Evolutionary conservation across 208 protist genomes (phyloP), one percentile per base, ranked within the genome.

Genomic region (Leishmania turanica): DNA sequence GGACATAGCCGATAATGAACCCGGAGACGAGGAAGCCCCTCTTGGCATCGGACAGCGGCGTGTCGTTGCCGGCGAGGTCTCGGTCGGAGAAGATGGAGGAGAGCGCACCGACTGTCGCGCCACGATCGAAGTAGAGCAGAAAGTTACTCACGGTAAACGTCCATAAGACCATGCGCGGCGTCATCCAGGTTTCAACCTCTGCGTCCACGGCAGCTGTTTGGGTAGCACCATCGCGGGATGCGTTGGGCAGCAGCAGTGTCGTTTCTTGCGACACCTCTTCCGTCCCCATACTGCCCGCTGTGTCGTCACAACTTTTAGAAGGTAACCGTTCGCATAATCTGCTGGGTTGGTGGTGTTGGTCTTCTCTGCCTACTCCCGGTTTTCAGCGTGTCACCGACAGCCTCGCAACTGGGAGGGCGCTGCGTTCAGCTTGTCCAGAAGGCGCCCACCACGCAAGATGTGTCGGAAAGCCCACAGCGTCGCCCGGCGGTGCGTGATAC

Each of bases 1-100:
- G 72, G 79, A 98, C 90, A 78, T 92, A 97, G 51, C 93, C 95
- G 58, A 95, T 89, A 84, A 95, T 97, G 79, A 97, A 98, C 37
- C 83, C 88, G 21, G 92, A 96, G 19, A 92, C 80, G 27, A 97
- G 75, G 13, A 95, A 70, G 9, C 95, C 95, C 37, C 75, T 84
- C 76, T 88, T 68, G 1, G 90, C 87, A 69, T 95, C 91, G 1
- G 86, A 89, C 24, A 96, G 66, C 1, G 76, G 40, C 6, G 45
- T 54, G 2, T 45, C 62, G 19, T 53, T 1, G 15, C 58, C 72
- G 1, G 68, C 56, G n/a, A 97, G 88, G 49, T 0, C 11, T 9
- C 31, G 58, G 56, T 96, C 92, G 1, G 62, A 75, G 19, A 85
- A 82, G 49, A 96, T 89, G 56, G 80, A 82, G 8, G 77, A 82